These are phyloP conservation scores for Xylaria flabelliformis DNA, from an alignment of 495 filamentous ascomycete species.

Conservation along the genomic window DNA sequence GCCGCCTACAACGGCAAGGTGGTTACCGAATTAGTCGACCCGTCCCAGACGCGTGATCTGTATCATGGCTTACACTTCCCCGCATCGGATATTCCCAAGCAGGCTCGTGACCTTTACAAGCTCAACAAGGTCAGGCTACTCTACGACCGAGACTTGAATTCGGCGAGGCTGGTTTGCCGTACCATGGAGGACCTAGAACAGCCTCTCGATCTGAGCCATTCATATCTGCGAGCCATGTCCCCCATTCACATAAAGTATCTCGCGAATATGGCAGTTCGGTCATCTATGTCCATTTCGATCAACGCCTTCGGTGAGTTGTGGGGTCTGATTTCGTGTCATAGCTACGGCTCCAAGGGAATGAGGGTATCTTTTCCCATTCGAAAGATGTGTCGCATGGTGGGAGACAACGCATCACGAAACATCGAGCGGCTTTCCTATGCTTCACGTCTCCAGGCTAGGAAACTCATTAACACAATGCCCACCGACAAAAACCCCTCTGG, in stretches of 20 bases:
- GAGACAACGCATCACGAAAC: conserved; percentile 85
- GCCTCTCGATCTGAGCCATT: conserved; percentile 84
- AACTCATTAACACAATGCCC: conserved; percentile 80
- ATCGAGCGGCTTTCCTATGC: conserved; percentile 90
- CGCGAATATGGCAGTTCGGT: conserved; percentile 86
- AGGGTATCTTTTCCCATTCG: conserved; percentile 88
- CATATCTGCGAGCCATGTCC: conserved; percentile 88
- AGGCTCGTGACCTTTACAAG: conserved; percentile 82
- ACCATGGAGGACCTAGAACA: conserved; percentile 74
- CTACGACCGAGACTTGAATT: conserved; percentile 77
- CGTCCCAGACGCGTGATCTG: conserved; percentile 77
- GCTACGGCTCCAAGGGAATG: conserved; percentile 80
- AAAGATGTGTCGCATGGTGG: conserved; percentile 92
- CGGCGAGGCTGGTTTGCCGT: conserved; percentile 83
- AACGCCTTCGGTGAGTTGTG: conserved; percentile 85
- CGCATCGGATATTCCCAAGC: conserved; percentile 87
- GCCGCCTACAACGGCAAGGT: conserved; percentile 80
- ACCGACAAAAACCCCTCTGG: conserved; percentile 85
- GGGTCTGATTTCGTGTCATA: conserved; percentile 90
- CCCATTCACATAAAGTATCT: conserved; percentile 91
- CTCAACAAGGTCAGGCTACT: conserved; percentile 80
- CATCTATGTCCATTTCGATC: conserved; percentile 95
- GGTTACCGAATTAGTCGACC: conserved; percentile 86
- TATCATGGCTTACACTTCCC: conserved; percentile 93
- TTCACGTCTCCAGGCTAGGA: conserved; percentile 79